Base-by-base conservation (phyloP, 176 grass and related monocot genomes). In the Dactylis glomerata region DNA sequence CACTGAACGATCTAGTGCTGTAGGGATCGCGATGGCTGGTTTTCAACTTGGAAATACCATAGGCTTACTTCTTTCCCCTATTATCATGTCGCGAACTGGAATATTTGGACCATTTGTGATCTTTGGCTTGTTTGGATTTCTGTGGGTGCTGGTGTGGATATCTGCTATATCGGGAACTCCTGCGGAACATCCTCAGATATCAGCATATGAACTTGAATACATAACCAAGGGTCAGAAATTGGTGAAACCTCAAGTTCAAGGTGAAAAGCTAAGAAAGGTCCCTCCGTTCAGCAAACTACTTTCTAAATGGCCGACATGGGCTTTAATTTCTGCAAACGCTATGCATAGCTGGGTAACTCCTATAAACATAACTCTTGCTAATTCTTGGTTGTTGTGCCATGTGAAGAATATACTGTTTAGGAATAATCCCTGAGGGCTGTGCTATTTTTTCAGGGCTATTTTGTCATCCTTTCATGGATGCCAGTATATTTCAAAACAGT, bases 301-400 rank as follows among this genome's bases (percentile, higher is more conserved):
- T 73, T 96, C 96, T 38, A 96, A 90, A 88, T 95, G 81, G 87
- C 93, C 96, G 22, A 94, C 96, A 68, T 98, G 96, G 96, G 91
- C 96, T 91, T 83, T 98, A 68, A 98, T 98, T 73, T 94, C 86
- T 88, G 96, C 96, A 72, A 98, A 98, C 87, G 83, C 96, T 78
- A 98, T 98, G 96, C 96, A 98, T 71, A 98, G 96, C 82, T 98
- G 93, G 96, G 96, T 98, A 95, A 94, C 16, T 82, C 86, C 82
- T 78, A 73, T 65, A 59, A 62, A 73, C 65, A 40, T 69, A 37
- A 38, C 26, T 87, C 83, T 90, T 68, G 38, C 50, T 23, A 38
- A 32, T 59, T 79, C 13, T 31, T 23, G 72, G 11, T 79, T 64
- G 52, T 69, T 75, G 36, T 80, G 36, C 40, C 46, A 58, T 37